These are phyloP conservation scores for Metarhizium robertsii DNA, from an alignment of 2,329 filamentous ascomycete species.

Conservation along the genomic window DNA sequence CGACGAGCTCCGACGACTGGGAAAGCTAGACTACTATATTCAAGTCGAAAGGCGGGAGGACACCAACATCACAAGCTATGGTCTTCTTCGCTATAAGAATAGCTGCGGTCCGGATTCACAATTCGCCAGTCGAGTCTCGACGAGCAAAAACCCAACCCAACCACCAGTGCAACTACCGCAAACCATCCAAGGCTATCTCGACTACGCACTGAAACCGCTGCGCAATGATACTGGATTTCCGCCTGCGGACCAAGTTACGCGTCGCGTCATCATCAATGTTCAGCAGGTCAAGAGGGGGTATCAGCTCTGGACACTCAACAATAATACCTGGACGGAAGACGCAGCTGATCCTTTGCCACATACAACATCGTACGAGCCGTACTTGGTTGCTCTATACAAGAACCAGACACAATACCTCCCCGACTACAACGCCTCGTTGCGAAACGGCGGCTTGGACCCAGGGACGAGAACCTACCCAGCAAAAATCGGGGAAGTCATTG, in stretches of 20 bases:
- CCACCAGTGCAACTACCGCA: slow-evolving; percentile 21
- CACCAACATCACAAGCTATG: slow-evolving; percentile 32
- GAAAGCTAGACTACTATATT: slow-evolving; percentile 31
- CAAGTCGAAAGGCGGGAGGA: slow-evolving; percentile 38
- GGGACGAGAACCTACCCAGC: slow-evolving; percentile 39
- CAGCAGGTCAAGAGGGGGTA: slow-evolving; percentile 6
- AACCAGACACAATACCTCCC: slow-evolving; percentile 19
- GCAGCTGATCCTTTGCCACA: neutral
- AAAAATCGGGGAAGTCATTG: slow-evolving; percentile 44
- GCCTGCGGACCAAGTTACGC: slow-evolving; percentile 33
- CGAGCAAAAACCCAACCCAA: neutral
- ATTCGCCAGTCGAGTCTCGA: neutral
- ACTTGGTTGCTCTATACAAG: slow-evolving; percentile 1
- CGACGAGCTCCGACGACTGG: slow-evolving; percentile 26
- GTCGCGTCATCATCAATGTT: slow-evolving; percentile 32
- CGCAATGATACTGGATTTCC: slow-evolving; percentile 22
- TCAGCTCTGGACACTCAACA: slow-evolving; percentile 8
- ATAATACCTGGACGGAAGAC: slow-evolving; percentile 8
- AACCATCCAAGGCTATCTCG: slow-evolving; percentile 28
- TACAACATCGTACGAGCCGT: neutral
- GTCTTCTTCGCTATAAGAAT: slow-evolving; percentile 32
- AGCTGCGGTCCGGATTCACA: neutral
- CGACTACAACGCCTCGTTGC: slow-evolving; percentile 38
- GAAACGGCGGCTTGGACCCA: slow-evolving; percentile 45
- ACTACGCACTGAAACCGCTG: slow-evolving; percentile 34